Base-by-base conservation (phyloP, 2,329 filamentous ascomycete genomes). In the Exophiala oligosperma region DNA sequence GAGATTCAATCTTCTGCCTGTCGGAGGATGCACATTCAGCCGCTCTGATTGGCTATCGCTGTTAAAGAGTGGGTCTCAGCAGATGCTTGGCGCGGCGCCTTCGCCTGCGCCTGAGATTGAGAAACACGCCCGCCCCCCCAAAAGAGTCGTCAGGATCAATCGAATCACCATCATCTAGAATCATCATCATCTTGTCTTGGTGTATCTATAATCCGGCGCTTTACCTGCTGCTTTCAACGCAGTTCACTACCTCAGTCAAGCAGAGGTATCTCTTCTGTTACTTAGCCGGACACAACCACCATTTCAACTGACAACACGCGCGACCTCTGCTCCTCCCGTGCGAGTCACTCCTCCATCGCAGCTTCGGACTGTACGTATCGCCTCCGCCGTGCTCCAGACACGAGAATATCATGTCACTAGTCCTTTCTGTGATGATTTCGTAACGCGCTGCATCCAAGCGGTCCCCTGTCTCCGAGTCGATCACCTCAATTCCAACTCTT, bases 71-170 rank as follows among this genome's bases (percentile, higher is more conserved):
- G 61, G 58, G 41, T 48, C 8, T 24, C 12, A 46, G 46, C 40
- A n/a, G n/a, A 50, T 52, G 32, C 63, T 65, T 65, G 63, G 63
- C 63, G 52, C 48, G 21, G 44, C 38, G 24, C 32, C 32, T 23
- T 47, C 49, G 38, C 32, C 43, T 46, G 14, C 17, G 24, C 47
- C 54, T 53, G 40, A 50, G 55, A 50, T 47, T 53, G 32, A 48
- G 28, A 48, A 28, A 48, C 46, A 48, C 46, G 46, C 46, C 32
- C 46, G n/a, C 43, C 24, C 21, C 40, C 40, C 40, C 40, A n/a
- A 43, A 48, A 48, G 46, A 48, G 28, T 11, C 46, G n/a, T 48
- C 26, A 32, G 32, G 24, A 26, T 23, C n/a, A 14, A 48, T n/a
- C 32, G 26, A 32, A 48, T 29, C 26, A 32, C 26, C 46, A 29